Evolutionary conservation across 2,329 filamentous ascomycete genomes (phyloP), one percentile per base, ranked within the genome.

Genomic region (Emericellopsis atlantica): DNA sequence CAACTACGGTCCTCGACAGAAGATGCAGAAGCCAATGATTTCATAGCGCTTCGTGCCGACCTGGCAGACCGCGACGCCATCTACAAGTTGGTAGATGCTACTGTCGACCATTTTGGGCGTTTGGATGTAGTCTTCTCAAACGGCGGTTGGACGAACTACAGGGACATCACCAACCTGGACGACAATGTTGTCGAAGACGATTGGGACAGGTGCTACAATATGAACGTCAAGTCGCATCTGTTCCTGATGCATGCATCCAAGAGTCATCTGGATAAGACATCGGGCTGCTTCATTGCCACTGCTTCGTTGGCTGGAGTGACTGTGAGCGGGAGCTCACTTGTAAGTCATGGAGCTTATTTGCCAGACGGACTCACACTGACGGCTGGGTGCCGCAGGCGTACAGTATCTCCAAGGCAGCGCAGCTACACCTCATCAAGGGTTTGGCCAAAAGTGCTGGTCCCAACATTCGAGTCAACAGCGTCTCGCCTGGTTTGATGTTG

Each of bases 81-180:
- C 46, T 57, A 65, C 38, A 62, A 65, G 1, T 67, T 80, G 1
- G 74, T 89, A 1, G 59, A 70, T 15, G 69, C 79, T 36, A 72
- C 76, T 2, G 66, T 79, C 37, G 60, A 69, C 22, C 59, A 58
- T n/a, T 67, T 86, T 46, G 82, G 48, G 6, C 50, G 80, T 5
- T 57, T 92, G n/a, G 84, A 92, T 59, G 70, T 87, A 33, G 66
- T 92, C 36, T 75, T 90, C 51, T 83, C 81, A 3, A 92, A 92
- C 57, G 82, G 81, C 7, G 71, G 72, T 3, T 76, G 70, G 70
- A 72, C 70, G 0, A 53, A 51, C 14, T 54, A 70, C 14, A 58
- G 66, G 11, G 55, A 69, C 39, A 60, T 74, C 36, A 53, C 46
- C 7, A 55, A 69, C 47, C 52, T 77, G 22, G 64, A 72, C 22